Conservation (phyloP, 306 rosid genomes). For the Vicia sativa region DNA sequence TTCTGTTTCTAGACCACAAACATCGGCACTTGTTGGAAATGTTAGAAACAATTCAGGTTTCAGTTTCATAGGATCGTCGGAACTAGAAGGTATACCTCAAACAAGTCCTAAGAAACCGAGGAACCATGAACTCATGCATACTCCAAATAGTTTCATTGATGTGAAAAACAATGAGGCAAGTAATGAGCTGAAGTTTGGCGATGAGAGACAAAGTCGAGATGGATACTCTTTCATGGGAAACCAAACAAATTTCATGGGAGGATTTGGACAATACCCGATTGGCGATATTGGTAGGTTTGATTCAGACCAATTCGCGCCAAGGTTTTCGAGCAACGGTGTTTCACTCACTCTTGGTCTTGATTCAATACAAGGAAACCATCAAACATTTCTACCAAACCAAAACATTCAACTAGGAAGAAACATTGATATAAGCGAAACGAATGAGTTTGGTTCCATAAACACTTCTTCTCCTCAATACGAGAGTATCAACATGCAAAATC, state of each 20-base stretch:
- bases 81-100: conserved; percentile 82
- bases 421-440: conserved; percentile 68
- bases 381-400: conserved; percentile 73
- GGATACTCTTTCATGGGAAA: conserved; percentile 78
- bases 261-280: conserved; percentile 93
- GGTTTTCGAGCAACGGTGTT: conserved; percentile 84
- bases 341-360: conserved; percentile 97
- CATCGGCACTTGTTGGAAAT: conserved; percentile 57
- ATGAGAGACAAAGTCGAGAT: conserved; percentile 74
- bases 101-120: conserved; percentile 87
- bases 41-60: conserved; percentile 74
- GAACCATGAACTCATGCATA: conserved; percentile 57
- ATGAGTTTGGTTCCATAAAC: conserved; percentile 72
- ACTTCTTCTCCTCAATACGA: conserved; percentile 78
- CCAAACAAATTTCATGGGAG: conserved; percentile 83
- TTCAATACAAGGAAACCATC: conserved; percentile 72
- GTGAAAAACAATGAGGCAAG: conserved; percentile 52
- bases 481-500: conserved; percentile 82
- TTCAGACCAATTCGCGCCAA: conserved; percentile 75
- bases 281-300: conserved; percentile 85
- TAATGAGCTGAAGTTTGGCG: conserved; percentile 69
- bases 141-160: conserved; percentile 56
- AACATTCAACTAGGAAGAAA: conserved; percentile 81
- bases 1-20: conserved; percentile 56
- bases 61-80: conserved; percentile 83